Evolutionary conservation across 345 rosid species (phyloP).

Genomic region (Euphorbia peplus): DNA sequence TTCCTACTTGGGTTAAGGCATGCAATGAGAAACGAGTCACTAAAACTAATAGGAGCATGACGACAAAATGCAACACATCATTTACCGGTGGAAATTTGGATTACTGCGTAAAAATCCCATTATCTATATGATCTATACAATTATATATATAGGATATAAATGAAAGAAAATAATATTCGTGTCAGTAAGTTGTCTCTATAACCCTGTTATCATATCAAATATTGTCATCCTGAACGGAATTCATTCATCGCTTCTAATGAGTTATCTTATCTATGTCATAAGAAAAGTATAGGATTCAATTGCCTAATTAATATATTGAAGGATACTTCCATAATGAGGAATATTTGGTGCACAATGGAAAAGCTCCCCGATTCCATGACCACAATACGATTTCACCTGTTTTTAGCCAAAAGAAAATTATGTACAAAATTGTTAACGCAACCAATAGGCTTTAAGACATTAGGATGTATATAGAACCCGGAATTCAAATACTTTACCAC

Average conservation of each 20-base stretch:
- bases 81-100: too few species aligned
- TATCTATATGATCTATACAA: too few species aligned
- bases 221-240: too few species aligned
- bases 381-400: slow-evolving; percentile 91
- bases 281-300: background rate
- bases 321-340: slow-evolving; percentile 95
- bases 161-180: too few species aligned
- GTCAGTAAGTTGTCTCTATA: too few species aligned
- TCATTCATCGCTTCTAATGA: background rate
- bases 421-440: slow-evolving; percentile 3
- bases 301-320: slow-evolving; percentile 18
- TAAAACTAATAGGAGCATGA: background rate
- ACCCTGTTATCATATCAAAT: too few species aligned
- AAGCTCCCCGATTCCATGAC: slow-evolving; percentile 97
- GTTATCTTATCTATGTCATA: background rate
- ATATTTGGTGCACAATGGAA: slow-evolving; percentile 97
- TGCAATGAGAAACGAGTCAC: slow-evolving; percentile 13
- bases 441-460: slow-evolving; percentile 2
- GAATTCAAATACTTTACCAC: slow-evolving; percentile 56
- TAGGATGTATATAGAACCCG: background rate
- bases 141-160: too few species aligned
- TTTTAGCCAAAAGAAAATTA: slow-evolving; percentile 7
- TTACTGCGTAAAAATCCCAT: too few species aligned
- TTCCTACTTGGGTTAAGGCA: slow-evolving; percentile 59
- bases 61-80: too few species aligned